phyloP scores from a whole-genome alignment of 768 basidiomycete genomes.

The Hortiboletus campestris region DNA sequence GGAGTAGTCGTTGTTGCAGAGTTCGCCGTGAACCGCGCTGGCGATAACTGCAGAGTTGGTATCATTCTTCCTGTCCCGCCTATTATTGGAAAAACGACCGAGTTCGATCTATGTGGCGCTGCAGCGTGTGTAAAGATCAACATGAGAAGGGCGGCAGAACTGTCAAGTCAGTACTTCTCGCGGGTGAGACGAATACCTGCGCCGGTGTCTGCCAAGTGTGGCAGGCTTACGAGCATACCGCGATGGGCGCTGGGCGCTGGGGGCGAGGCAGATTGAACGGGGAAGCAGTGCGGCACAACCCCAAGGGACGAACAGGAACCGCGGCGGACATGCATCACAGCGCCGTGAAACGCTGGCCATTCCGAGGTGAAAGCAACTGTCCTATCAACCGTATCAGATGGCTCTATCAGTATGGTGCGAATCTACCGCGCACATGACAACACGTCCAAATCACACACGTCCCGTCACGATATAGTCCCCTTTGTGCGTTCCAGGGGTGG shows the following conservation, averaged over 20 bases:
- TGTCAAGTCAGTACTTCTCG: slow-evolving; percentile 4
- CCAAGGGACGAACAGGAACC: background rate
- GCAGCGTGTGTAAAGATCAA: slow-evolving; percentile 12
- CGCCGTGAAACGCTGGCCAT: slow-evolving; percentile 23
- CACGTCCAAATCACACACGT: slow-evolving; percentile 1
- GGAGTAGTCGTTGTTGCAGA: slow-evolving; percentile 5
- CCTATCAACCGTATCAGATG: slow-evolving; percentile 33
- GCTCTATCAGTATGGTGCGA: slow-evolving; percentile 18
- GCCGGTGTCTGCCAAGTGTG: slow-evolving; percentile 6
- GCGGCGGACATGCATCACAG: slow-evolving; percentile 18
- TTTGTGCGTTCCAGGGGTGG: background rate
- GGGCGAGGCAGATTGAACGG: slow-evolving; percentile 5
- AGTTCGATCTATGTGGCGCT: slow-evolving; percentile 16
- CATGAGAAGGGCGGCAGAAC: slow-evolving; percentile 7
- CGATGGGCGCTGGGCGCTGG: slow-evolving; percentile 10
- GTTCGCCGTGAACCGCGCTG: slow-evolving; percentile 15
- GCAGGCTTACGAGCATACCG: slow-evolving; percentile 12
- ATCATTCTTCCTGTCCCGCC: background rate
- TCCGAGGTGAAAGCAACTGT: slow-evolving; percentile 5
- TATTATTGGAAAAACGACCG: slow-evolving; percentile 12
- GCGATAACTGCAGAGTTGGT: background rate
- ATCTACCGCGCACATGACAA: slow-evolving; percentile 6
- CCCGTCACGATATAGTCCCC: background rate
- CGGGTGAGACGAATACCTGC: background rate
- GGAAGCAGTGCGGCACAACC: slow-evolving; percentile 1